A percentile compares a stretch with the other conserved stretches of the same genome.
Conservation (phyloP, 2,329 filamentous ascomycete species). For the Neodidymelliopsis sp. region DNA sequence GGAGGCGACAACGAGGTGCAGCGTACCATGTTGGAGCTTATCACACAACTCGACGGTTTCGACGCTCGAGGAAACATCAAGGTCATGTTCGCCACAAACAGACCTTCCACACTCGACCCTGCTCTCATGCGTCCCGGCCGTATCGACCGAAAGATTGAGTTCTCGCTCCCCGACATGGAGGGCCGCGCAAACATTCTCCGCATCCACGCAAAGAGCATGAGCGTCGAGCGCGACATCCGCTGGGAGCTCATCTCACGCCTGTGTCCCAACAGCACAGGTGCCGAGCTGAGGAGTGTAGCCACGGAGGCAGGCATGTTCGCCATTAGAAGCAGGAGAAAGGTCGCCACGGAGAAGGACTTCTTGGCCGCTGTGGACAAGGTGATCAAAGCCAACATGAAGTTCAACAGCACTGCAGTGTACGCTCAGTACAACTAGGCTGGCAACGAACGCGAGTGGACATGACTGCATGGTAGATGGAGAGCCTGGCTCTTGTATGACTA, state of each 20-base stretch:
- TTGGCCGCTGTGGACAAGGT: constrained; percentile 98
- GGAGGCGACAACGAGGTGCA: constrained; percentile 98
- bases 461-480: constrained; percentile 1
- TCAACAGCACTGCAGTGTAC: constrained; percentile 97
- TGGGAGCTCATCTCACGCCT: constrained; percentile 98
- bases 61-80: constrained; percentile 98
- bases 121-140: constrained; percentile 95
- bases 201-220: constrained; percentile 99
- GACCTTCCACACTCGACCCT: constrained; percentile 94
- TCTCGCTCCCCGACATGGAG: constrained; percentile 95
- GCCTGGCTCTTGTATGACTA: constrained; percentile 13
- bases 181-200: constrained; percentile 96
- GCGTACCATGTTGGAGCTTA: constrained; percentile 96
- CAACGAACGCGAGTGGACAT: neutral
- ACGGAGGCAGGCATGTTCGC: constrained; percentile 99
- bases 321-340: constrained; percentile 92
- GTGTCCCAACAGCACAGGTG: constrained; percentile 96
- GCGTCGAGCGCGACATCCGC: constrained; percentile 95
- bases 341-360: constrained; percentile 99
- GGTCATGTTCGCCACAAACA: constrained; percentile 99
- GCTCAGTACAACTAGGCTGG: constrained; percentile 92
- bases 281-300: constrained; percentile 93
- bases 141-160: constrained; percentile 99
- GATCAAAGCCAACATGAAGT: constrained; percentile 98
- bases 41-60: constrained; percentile 96